phyloP scores from a whole-genome alignment of 2,329 filamentous ascomycete species.

The Elsinoe fawcettii region DNA sequence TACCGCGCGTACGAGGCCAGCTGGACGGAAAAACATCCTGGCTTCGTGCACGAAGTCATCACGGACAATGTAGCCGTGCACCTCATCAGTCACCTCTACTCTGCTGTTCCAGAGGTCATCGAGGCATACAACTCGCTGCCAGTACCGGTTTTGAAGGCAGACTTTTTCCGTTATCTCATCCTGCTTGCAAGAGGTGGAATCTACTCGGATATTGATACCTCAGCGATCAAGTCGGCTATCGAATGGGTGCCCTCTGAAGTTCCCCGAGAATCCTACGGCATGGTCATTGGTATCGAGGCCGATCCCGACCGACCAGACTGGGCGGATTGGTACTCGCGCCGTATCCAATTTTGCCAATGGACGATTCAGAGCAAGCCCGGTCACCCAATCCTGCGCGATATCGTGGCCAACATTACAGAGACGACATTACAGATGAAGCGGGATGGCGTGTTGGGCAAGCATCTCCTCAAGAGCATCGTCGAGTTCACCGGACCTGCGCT shows the following conservation, averaged over 20 bases:
- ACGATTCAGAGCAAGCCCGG: constrained; percentile 94
- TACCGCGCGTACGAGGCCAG: constrained; percentile 81
- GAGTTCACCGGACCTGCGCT: constrained; percentile 91
- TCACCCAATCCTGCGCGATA: constrained; percentile 81
- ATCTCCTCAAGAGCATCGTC: constrained; percentile 66
- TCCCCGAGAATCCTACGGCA: constrained; percentile 67
- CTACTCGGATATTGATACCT: constrained; percentile 79
- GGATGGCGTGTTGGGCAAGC: constrained; percentile 52
- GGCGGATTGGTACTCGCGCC: constrained; percentile 89
- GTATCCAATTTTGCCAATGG: constrained; percentile 99
- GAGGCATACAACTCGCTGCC: constrained; percentile 44
- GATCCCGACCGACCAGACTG: constrained; percentile 90
- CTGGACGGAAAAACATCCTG: constrained; percentile 80
- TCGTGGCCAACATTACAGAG: constrained; percentile 78
- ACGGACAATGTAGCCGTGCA: constrained; percentile 80
- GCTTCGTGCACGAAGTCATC: constrained; percentile 93
- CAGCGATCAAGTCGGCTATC: constrained; percentile 69
- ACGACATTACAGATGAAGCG: constrained; percentile 69
- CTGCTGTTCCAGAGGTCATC: constrained; percentile 49
- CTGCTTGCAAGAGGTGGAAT: constrained; percentile 70
- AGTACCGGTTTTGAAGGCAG: constrained; percentile 50
- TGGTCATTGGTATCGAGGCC: constrained; percentile 92
- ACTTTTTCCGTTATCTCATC: constrained; percentile 62
- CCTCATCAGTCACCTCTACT: constrained; percentile 78
- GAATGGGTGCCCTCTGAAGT: constrained; percentile 81